Evolutionary conservation across 1,284 basidiomycete genomes (phyloP).

Genomic region (Leucoagaricus sp.): DNA sequence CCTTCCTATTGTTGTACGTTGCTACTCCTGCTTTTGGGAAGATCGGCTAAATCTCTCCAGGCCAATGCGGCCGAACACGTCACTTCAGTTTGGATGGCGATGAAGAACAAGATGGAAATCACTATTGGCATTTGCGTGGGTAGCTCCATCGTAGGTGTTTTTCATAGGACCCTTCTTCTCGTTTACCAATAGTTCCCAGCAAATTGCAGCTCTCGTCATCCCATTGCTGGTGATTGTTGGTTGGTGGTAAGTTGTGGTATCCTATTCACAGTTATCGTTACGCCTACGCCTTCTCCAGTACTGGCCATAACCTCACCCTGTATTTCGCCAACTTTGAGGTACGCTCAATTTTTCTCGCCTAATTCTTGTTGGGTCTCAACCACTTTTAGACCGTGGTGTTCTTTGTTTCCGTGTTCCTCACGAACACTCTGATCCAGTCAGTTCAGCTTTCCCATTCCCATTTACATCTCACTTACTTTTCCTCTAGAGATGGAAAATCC

Average conservation of each 20-base stretch:
- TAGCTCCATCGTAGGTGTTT: slow-evolving; percentile 75
- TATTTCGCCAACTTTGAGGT: slow-evolving; percentile 85
- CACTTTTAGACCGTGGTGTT: slow-evolving; percentile 71
- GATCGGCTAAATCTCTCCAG: slow-evolving; percentile 31
- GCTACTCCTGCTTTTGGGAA: not conserved
- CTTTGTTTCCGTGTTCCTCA: slow-evolving; percentile 84
- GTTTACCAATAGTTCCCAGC: slow-evolving; percentile 42
- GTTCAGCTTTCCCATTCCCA: slow-evolving; percentile 30
- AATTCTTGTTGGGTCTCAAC: slow-evolving; percentile 8
- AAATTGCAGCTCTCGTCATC: slow-evolving; percentile 89
- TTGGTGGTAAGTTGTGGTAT: slow-evolving; percentile 61
- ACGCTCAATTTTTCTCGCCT: not conserved
- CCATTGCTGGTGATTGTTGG: slow-evolving; percentile 84
- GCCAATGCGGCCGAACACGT: slow-evolving; percentile 81
- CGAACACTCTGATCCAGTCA: slow-evolving; percentile 77
- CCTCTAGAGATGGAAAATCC: slow-evolving; percentile 70
- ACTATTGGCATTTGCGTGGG: slow-evolving; percentile 91
- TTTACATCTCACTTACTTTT: not conserved
- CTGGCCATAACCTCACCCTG: slow-evolving; percentile 78
- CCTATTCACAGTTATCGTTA: not conserved
- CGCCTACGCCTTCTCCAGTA: slow-evolving; percentile 35
- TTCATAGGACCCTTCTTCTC: slow-evolving; percentile 14
- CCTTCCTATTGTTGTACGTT: slow-evolving; percentile 68
- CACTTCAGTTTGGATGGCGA: slow-evolving; percentile 89
- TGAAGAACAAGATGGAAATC: slow-evolving; percentile 85